phyloP scores from a whole-genome alignment of 345 rosid genomes.

The Physaria fendleri region DNA sequence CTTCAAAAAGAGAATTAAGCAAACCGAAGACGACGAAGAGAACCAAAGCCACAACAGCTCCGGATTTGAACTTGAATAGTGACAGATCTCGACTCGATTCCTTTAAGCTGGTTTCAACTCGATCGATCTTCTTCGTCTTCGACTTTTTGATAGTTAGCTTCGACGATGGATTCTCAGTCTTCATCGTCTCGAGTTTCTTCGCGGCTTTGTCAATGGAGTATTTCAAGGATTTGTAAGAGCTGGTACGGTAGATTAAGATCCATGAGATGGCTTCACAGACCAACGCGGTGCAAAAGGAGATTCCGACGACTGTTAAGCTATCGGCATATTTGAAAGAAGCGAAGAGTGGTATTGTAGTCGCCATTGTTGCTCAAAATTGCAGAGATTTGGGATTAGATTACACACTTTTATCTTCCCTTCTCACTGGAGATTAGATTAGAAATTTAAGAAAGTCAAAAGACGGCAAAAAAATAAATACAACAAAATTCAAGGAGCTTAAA shows the following conservation, averaged over 20 bases:
- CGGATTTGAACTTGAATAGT: conserved; percentile 98
- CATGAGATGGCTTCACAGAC: conserved; percentile 95
- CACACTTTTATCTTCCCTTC: background rate
- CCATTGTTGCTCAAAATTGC: conserved; percentile 22
- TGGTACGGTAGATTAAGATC: conserved; percentile 94
- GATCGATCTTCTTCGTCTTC: conserved; percentile 91
- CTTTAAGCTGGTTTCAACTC: conserved; percentile 85
- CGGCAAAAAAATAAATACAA: background rate
- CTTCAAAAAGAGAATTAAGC: conserved; percentile 86
- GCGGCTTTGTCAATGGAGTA: conserved; percentile 94
- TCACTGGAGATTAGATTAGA: conserved; percentile 5
- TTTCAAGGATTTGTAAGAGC: conserved; percentile 82
- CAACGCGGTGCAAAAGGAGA: conserved; percentile 87
- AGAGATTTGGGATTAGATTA: background rate
- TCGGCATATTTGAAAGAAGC: conserved; percentile 73
- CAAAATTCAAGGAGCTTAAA: background rate
- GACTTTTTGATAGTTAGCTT: conserved; percentile 60
- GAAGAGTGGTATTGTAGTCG: conserved; percentile 40
- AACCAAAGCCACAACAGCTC: conserved; percentile 91
- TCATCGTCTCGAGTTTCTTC: conserved; percentile 92
- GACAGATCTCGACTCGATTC: conserved; percentile 94
- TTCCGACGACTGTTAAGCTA: conserved; percentile 77
- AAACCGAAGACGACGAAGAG: conserved; percentile 87
- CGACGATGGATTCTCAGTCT: conserved; percentile 48
- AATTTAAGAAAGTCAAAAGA: conserved; percentile 6